Base-by-base conservation (phyloP, 345 rosid species). In the Aethionema arabicum region DNA sequence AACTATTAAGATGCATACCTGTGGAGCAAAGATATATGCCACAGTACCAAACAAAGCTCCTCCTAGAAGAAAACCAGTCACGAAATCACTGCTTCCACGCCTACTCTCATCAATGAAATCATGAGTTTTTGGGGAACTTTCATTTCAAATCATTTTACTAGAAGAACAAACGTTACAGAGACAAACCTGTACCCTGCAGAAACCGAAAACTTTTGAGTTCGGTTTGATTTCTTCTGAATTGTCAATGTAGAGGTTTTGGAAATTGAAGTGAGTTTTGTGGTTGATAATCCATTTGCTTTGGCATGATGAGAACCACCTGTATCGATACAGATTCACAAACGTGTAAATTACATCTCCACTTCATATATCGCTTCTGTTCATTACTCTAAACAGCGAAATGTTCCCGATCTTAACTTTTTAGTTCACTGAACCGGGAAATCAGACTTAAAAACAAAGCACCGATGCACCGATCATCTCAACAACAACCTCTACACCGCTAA, bases 31-130 rank as follows among this genome's bases (percentile, higher is more conserved):
- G 54, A 83, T 38, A 72, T 91, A 91, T 0, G 88, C 87, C 43
- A 83, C 63, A 11, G 93, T 81, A 67, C 96, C 98, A 68, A 79
- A 85, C 32, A 92, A 62, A 16, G 96, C 96, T 41, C 96, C 98
- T 41, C 96, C 96, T 64, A 92, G 60, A 47, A 92, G 76, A 73
- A 92, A 92, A 56, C 98, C 95, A 56, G 95, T 91, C 11, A 79
- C 59, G 81, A 92, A 92, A 68, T 87, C 95, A 70, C 85, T 75
- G 31, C 86, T 83, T 56, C 90, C 87, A n/a, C 81, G 73, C 52
- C 77, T 74, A 61, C 51, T 66, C 38, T 84, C 82, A 36, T 81
- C 82, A 47, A 93, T 82, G 85, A 63, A 72, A 11, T 31, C 3
- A 51, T 52, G 8, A 38, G 5, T 53, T 35, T 16, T 16, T 48